Base-by-base conservation (phyloP, 139 green algal genomes). In the Trebouxia sp. region DNA sequence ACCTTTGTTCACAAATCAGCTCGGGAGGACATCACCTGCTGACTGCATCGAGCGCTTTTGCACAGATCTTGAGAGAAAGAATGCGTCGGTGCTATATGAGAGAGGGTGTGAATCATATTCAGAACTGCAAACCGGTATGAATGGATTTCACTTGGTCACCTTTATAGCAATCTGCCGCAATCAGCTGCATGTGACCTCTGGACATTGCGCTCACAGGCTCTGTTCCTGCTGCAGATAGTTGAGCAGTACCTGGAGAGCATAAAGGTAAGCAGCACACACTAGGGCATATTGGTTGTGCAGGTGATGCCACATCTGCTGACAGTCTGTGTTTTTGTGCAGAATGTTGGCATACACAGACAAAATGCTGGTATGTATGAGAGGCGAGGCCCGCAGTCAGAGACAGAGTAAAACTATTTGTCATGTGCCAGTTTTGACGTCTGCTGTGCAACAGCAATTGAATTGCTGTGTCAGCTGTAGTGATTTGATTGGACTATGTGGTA, bases 321-420 rank as follows among this genome's bases (percentile, higher is more conserved):
- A 28, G 39, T 6, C 41, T 77, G 69, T 26, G 9, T 56, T 22
- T 14, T n/a, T 38, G 1, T 58, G 69, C 41, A 77, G 69, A 53
- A 77, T 39, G 69, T 77, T 24, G 69, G 69, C n/a, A 53, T 77
- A n/a, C 69, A 77, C 35, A 32, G 69, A 30, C 42, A 77, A 45
- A 72, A 72, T 45, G 32, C 62, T 45, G 62, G 62, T 14, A 72
- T 72, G 62, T 72, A 43, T 30, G 62, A 72, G 12, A 72, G 62
- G 32, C 15, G 62, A 35, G 62, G 62, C 14, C 10, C 32, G 43
- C 62, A 72, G 35, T 72, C 62, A 1, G 62, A 72, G 32, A 72
- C 62, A 72, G 35, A 72, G 35, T 72, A 22, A 43, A 42, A 41
- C 0, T 69, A 20, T 30, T 1, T 30, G 6, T 14, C 32, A 26